These are phyloP conservation scores for Amoeboradix gromovi DNA, from an alignment of 371 early-diverging fungal species.

Conservation along the genomic window DNA sequence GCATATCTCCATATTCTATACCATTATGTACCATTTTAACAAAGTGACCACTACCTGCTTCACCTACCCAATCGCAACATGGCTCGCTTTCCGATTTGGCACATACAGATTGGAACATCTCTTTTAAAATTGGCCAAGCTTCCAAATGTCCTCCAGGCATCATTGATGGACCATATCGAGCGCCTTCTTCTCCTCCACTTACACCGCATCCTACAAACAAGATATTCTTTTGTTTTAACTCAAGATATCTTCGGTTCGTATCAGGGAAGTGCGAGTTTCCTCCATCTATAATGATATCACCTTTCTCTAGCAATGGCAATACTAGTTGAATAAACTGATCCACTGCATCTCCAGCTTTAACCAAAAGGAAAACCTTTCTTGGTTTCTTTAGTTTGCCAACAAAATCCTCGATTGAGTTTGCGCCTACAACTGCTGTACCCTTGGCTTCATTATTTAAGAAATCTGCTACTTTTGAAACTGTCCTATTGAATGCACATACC, in stretches of 20 bases:
- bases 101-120: slow-evolving; percentile 78
- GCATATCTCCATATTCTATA: slow-evolving; percentile 99
- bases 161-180: slow-evolving; percentile 85
- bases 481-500: slow-evolving; percentile 90
- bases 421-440: slow-evolving; percentile 78
- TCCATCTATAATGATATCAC: slow-evolving; percentile 94
- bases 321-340: slow-evolving; percentile 78
- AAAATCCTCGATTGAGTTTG: slow-evolving; percentile 68
- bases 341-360: slow-evolving; percentile 85
- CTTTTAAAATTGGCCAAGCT: slow-evolving; percentile 72
- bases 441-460: slow-evolving; percentile 85
- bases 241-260: slow-evolving; percentile 59
- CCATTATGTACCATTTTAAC: slow-evolving; percentile 99
- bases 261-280: slow-evolving; percentile 97
- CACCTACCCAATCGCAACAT: slow-evolving; percentile 98
- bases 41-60: slow-evolving; percentile 92
- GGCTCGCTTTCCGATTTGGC: slow-evolving; percentile 49
- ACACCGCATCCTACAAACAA: slow-evolving; percentile 92
- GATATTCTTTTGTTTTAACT: slow-evolving; percentile 57
- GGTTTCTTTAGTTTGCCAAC: slow-evolving; percentile 69
- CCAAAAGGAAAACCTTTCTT: slow-evolving; percentile 81
- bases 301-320: slow-evolving; percentile 45
- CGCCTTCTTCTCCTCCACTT: slow-evolving; percentile 98
- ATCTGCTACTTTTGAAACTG: slow-evolving; percentile 66
- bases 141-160: slow-evolving; percentile 91